Percentiles rank a stretch among this genome's conserved stretches.
These are phyloP conservation scores for Termitomyces sp. DNA, from an alignment of 768 basidiomycete species.

Conservation along the genomic window DNA sequence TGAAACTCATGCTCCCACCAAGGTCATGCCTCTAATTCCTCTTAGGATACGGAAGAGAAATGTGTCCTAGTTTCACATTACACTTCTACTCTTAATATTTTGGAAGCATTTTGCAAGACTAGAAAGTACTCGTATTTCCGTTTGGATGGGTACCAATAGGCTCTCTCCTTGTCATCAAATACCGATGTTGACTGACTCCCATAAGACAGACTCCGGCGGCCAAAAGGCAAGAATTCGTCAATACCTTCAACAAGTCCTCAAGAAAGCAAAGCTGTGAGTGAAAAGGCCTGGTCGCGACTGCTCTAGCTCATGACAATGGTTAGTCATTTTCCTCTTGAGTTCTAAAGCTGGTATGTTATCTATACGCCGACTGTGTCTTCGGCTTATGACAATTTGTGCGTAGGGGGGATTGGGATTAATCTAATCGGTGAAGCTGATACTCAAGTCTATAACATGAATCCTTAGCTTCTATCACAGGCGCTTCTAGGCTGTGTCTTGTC, in stretches of 20 bases:
- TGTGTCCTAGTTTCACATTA: constrained; percentile 96
- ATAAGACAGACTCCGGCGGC: constrained; percentile 66
- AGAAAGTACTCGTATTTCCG: constrained; percentile 75
- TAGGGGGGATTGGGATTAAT: constrained; percentile 91
- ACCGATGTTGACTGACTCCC: background rate
- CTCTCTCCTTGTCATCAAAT: background rate
- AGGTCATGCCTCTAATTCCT: background rate
- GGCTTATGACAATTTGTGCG: background rate
- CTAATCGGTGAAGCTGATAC: constrained; percentile 55
- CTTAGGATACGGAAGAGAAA: constrained; percentile 85
- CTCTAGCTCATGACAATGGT: background rate
- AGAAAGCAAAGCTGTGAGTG: constrained; percentile 70
- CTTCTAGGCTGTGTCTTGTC: constrained; percentile 78
- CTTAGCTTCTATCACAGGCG: constrained; percentile 33
- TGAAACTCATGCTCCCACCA: background rate
- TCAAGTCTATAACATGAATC: background rate
- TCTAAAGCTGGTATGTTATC: constrained; percentile 67
- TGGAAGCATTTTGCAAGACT: constrained; percentile 81
- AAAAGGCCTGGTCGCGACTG: background rate
- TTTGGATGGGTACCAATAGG: constrained; percentile 68
- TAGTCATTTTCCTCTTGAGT: constrained; percentile 88
- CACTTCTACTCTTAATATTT: constrained; percentile 87
- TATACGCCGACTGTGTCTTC: background rate
- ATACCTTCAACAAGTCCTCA: constrained; percentile 77
- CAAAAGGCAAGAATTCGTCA: constrained; percentile 84